Evolutionary conservation across 441 rosid species (phyloP), one percentile per base, ranked within the genome.

Genomic region (Gossypium aridum): DNA sequence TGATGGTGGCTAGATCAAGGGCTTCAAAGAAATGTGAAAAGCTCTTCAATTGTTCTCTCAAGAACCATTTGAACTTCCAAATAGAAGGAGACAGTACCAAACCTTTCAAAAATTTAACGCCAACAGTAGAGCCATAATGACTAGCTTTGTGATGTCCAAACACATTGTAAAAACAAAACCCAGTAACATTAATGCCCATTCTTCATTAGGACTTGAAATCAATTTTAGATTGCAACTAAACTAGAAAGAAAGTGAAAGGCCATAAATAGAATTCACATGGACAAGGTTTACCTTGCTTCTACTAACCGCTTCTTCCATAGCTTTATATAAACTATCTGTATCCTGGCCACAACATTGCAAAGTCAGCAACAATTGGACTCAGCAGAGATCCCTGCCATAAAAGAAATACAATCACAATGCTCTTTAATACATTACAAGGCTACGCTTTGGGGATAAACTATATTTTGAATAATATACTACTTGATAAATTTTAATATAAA

Each of bases 331-430:
- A 81, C 82, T 85, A 76, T 87, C 92, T 80, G 91, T 84, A 81
- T 87, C 97, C 94, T 91, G 94, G 74, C 80, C 92, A 89, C 81
- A 89, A 87, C 87, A 89, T 83, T 86, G 91, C 86, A 91, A 87
- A 89, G 90, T 91, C 89, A 88, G 90, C 92, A 89, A 84, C 87
- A 82, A 80, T 84, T 82, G 86, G 80, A 85, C 87, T 83, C 85
- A 84, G 87, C 86, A 83, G 59, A 85, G 85, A 81, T 73, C 88
- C 89, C 92, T 86, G 89, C 81, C 89, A 85, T 83, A 79, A 81
- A 75, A 80, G 84, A 84, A 80, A 86, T 84, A 76, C 82, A 83
- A 83, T 81, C 83, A 77, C 83, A 82, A 75, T 87, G 86, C 88
- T 81, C 89, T 85, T 84, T 81, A 79, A 86, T 73, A 80, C 77